Evolutionary conservation across 2,329 filamentous ascomycete species (phyloP).

Genomic region (Scolecobasidium constrictum): DNA sequence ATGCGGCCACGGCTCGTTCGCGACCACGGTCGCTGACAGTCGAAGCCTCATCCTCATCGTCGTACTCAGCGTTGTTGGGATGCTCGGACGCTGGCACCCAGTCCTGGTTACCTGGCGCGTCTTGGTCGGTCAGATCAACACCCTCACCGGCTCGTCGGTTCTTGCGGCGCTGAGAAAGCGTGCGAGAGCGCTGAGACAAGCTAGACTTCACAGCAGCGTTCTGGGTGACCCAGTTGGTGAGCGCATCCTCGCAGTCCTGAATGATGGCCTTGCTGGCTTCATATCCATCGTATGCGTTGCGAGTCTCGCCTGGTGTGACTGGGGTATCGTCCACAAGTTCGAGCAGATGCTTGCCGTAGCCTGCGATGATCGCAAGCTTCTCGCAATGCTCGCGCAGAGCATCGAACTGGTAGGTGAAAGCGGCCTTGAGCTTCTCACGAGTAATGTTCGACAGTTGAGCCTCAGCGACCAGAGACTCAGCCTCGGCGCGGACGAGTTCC

Average conservation of each 20-base stretch:
- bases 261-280: conserved; percentile 92
- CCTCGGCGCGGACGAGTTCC: conserved; percentile 94
- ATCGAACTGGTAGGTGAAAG: conserved; percentile 97
- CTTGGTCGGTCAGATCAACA: conserved; percentile 73
- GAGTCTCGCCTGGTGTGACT: conserved; percentile 93
- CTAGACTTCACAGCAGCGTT: conserved; percentile 82
- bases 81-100: conserved; percentile 72
- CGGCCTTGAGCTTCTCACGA: conserved; percentile 97
- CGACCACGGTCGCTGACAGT: conserved; percentile 33
- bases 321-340: conserved; percentile 94
- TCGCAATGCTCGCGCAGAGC: conserved; percentile 95
- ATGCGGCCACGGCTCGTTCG: conserved; percentile 28
- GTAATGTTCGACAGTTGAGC: conserved; percentile 99
- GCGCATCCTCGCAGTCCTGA: conserved; percentile 93
- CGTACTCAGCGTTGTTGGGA: conserved; percentile 39
- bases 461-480: conserved; percentile 96
- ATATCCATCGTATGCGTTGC: conserved; percentile 92
- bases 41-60: conserved; percentile 45
- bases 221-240: conserved; percentile 92
- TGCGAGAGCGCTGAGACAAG: conserved; percentile 78
- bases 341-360: conserved; percentile 95
- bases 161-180: conserved; percentile 72
- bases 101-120: conserved; percentile 62
- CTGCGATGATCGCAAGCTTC: conserved; percentile 95
- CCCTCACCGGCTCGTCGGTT: conserved; percentile 60